Evolutionary conservation across 2,329 filamentous ascomycete species (phyloP).

Genomic region (Colletotrichum cereale): DNA sequence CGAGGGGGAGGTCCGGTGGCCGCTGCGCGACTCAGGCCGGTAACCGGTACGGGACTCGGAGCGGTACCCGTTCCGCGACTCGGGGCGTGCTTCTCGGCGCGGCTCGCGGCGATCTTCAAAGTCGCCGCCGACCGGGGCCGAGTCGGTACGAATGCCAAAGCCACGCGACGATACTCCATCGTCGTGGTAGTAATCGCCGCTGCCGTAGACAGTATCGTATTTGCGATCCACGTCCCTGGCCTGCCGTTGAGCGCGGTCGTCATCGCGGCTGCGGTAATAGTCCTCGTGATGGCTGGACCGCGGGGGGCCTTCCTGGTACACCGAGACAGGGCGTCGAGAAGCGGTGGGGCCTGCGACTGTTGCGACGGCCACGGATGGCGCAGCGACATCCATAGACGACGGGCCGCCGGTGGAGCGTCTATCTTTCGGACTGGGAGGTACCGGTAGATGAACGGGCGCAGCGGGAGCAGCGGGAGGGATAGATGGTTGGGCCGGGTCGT

Average conservation of each 20-base stretch:
- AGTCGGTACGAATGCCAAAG: conserved; percentile 64
- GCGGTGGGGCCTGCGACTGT: conserved; percentile 43
- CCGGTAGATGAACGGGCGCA: conserved; percentile 49
- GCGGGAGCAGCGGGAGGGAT: conserved; percentile 54
- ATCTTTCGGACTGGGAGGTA: conserved; percentile 52
- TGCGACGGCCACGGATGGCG: conserved; percentile 23
- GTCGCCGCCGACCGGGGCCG: conserved; percentile 48
- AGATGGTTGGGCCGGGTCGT: conserved; percentile 63
- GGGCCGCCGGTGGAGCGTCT: conserved; percentile 39
- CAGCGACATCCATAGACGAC: conserved; percentile 30
- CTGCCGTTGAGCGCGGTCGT: conserved; percentile 59
- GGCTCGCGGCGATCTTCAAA: conserved; percentile 59
- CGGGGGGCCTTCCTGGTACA: conserved; percentile 64
- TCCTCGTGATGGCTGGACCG: conserved; percentile 61
- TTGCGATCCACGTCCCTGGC: conserved; percentile 57
- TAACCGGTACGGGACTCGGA: conserved; percentile 49
- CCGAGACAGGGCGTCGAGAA: conserved; percentile 60
- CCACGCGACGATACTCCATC: conserved; percentile 61
- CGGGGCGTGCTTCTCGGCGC: conserved; percentile 43
- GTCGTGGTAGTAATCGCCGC: conserved; percentile 57
- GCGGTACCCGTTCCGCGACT: conserved; percentile 47
- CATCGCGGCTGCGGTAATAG: conserved; percentile 62
- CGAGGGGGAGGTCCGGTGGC: conserved; percentile 35
- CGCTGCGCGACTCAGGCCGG: conserved; percentile 53
- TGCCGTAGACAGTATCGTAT: conserved; percentile 46